phyloP scores from a whole-genome alignment of 306 rosid species.

The Hippophae tibetana region DNA sequence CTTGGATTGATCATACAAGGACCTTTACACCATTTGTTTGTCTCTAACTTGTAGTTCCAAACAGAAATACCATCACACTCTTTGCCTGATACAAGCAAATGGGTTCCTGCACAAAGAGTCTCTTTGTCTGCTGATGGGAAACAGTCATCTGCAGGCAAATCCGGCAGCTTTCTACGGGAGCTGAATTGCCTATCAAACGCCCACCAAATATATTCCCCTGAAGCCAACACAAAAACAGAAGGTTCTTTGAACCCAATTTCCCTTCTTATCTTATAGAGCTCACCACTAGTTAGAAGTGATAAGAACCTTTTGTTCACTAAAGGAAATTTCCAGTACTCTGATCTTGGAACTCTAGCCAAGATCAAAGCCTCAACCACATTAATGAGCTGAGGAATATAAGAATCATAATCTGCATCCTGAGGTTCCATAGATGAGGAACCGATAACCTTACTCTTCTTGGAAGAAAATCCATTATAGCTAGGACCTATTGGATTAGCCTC shows the following conservation, averaged over 20 bases:
- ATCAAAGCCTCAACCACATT: conserved; percentile 60
- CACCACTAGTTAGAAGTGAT: conserved; percentile 38
- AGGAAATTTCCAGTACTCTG: conserved; percentile 46
- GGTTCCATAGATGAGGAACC: conserved; percentile 1
- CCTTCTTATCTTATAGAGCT: conserved; percentile 46
- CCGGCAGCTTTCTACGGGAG: conserved; percentile 44
- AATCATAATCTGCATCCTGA: conserved; percentile 79
- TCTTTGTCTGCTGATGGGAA: conserved; percentile 51
- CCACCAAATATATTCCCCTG: conserved; percentile 60
- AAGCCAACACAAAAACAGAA: conserved; percentile 50
- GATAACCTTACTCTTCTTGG: not conserved
- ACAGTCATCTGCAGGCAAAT: conserved; percentile 41
- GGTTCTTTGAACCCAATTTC: conserved; percentile 46
- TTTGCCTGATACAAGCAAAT: conserved; percentile 54
- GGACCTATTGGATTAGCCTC: not conserved
- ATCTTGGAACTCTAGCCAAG: conserved; percentile 58
- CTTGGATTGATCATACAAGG: conserved; percentile 62
- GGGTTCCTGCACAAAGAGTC: conserved; percentile 61
- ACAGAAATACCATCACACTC: conserved; percentile 42
- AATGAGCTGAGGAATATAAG: conserved; percentile 34
- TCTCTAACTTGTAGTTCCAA: conserved; percentile 45
- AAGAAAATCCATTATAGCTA: not conserved
- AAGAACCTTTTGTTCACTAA: conserved; percentile 43
- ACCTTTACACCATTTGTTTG: conserved; percentile 52
- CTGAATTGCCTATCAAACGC: conserved; percentile 46